Evolutionary conservation across 1,284 basidiomycete genomes (phyloP), one percentile per base, ranked within the genome.

Genomic region (Termitomyces sp.): DNA sequence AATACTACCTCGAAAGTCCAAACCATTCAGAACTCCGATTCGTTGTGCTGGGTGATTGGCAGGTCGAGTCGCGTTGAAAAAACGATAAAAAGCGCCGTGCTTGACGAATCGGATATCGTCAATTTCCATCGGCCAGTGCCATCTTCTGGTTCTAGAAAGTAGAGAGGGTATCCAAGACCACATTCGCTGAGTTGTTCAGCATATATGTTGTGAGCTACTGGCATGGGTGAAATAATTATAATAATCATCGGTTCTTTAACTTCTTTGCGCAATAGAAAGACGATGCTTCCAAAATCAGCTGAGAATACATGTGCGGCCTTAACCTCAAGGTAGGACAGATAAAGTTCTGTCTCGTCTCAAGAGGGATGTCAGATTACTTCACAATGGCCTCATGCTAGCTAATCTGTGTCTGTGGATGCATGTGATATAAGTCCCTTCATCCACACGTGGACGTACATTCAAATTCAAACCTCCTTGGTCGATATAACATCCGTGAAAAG

Each of bases 21-120:
- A 59, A 3, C 42, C 48, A 19, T 56, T 40, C 45, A 55, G 60
- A 2, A 59, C 51, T 10, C 57, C 57, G 7, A 48, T 41, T 13
- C 44, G 17, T 19, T 61, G 59, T 3, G 34, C 10, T 17, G 58
- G 48, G 46, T 61, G 58, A n/a, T 54, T 45, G n/a, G 51, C 40
- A 26, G 44, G 17, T 26, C 49, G 44, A n/a, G 55, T 28, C 6
- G 47, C 49, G 36, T 54, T 62, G 57, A 60, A 58, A 33, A 62
- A 53, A 3, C 50, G 47, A 15, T 21, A 50, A 28, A 62, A 62
- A 26, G 50, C 50, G 19, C 56, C 60, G 9, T 53, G 21, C 8
- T 28, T 51, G 1, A 53, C 33, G 21, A 52, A 60, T 3, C 56
- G 56, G 5, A 58, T 56, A 33, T 58, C 56, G 2, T 53, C 55